Base-by-base conservation (phyloP, 768 basidiomycete genomes). In the Neoboletus subvelutipes region DNA sequence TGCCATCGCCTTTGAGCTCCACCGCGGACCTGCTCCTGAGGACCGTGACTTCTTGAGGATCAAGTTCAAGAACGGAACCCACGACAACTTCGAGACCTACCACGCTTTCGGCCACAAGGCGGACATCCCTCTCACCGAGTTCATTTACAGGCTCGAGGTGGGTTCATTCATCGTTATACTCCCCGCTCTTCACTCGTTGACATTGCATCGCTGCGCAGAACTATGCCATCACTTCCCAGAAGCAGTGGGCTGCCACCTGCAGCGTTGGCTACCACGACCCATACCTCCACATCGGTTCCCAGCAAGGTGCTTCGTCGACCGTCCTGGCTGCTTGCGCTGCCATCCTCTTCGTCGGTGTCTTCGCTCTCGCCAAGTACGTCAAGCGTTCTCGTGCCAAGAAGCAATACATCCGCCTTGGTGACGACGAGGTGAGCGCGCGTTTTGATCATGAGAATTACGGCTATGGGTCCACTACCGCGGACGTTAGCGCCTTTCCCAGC, bases 11-110 rank as follows among this genome's bases (percentile, higher is more conserved):
- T 86, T 92, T 60, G 91, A 92, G 77, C 82, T 92, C 63, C 85
- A 86, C 71, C 84, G 86, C 45, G 86, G 87, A 51, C 81, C 83
- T 52, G 83, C 87, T 45, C 88, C 87, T 13, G 88, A 90, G 65
- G 77, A 83, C 68, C 86, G 88, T 60, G 87, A 89, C 77, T 92
- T 91, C 76, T 73, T 92, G 69, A 87, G 89, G 68, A 80, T 92
- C 82, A 86, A 82, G 72, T 91, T 92, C 82, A 87, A 83, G 82
- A 92, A 92, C 73, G 91, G 90, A 48, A 90, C 90, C 51, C 59
- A 72, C 50, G 76, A 76, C 55, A 74, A 76, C 67, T 92, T 88
- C 78, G 70, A 80, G 63, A 84, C 83, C 57, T 73, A 89, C 70
- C 83, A 89, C 63, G 85, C 84, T 68, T 92, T 90, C 71, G 87